Evolutionary conservation across 2,329 filamentous ascomycete species (phyloP).

Genomic region (Capronia epimyces): DNA sequence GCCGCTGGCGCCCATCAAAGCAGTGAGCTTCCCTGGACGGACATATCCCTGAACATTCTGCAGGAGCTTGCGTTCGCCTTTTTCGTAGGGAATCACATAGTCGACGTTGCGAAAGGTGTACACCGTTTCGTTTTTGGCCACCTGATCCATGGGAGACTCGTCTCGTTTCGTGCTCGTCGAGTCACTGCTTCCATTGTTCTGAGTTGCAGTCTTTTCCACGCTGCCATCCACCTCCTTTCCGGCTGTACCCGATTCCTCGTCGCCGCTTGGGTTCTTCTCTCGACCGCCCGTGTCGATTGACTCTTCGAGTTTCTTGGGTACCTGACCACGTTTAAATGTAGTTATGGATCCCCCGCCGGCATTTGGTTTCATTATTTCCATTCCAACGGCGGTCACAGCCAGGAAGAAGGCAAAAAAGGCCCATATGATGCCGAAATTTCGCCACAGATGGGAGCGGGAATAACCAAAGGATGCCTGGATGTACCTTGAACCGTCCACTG

Average conservation of each 20-base stretch:
- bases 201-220: conserved; percentile 25
- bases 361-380: conserved; percentile 71
- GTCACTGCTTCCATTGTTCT: conserved; percentile 28
- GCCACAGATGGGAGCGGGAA: conserved; percentile 55
- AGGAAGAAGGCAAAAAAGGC: conserved; percentile 72
- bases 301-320: conserved; percentile 54
- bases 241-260: conserved; percentile 41
- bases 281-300: conserved; percentile 50
- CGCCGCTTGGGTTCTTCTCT: conserved; percentile 40
- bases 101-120: conserved; percentile 82
- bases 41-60: conserved; percentile 66
- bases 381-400: conserved; percentile 66
- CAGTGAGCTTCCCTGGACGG: conserved; percentile 69
- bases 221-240: neutral
- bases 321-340: conserved; percentile 65
- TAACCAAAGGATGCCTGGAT: conserved; percentile 54
- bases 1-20: conserved; percentile 61
- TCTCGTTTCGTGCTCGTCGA: conserved; percentile 30
- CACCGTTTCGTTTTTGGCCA: conserved; percentile 62
- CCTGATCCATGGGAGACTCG: conserved; percentile 37
- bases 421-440: conserved; percentile 75
- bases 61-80: conserved; percentile 46
- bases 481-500: conserved; percentile 53
- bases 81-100: conserved; percentile 55
- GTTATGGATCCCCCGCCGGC: conserved; percentile 76